phyloP scores from a whole-genome alignment of 1,284 basidiomycete species.

The Irpex sp. region DNA sequence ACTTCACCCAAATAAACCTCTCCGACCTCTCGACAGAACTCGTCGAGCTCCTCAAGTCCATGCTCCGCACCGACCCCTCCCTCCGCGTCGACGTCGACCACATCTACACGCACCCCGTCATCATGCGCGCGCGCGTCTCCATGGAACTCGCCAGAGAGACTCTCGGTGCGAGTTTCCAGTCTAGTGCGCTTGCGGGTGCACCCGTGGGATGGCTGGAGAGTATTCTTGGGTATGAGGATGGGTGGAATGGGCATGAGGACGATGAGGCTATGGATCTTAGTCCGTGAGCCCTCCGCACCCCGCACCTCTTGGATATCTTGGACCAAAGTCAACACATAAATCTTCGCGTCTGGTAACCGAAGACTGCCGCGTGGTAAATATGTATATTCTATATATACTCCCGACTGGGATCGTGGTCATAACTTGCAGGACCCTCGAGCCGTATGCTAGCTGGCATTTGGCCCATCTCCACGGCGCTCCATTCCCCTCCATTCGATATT shows the following conservation, averaged over 20 bases:
- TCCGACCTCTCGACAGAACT: constrained; percentile 56
- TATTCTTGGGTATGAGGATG: constrained; percentile 38
- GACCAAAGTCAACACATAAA: not conserved
- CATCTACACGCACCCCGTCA: constrained; percentile 61
- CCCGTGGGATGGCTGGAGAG: constrained; percentile 55
- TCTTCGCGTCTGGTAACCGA: not conserved
- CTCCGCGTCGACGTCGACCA: constrained; percentile 54
- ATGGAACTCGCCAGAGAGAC: constrained; percentile 53
- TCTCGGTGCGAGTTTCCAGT: constrained; percentile 47
- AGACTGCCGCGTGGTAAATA: not conserved
- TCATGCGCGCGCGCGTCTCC: constrained; percentile 57
- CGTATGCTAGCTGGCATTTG: not conserved
- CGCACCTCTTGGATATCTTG: not conserved
- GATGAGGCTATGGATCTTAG: constrained; percentile 19
- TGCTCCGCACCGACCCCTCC: constrained; percentile 74
- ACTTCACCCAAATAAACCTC: constrained; percentile 86
- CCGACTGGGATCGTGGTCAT: not conserved
- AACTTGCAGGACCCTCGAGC: not conserved
- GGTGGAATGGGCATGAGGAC: constrained; percentile 29
- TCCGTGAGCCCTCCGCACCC: not conserved
- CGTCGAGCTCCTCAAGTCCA: constrained; percentile 63
- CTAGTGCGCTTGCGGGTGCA: constrained; percentile 61
- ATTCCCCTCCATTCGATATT: not conserved
- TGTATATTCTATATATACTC: not conserved
- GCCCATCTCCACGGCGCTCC: too few species aligned